Evolutionary conservation across 2,329 filamentous ascomycete genomes (phyloP), one percentile per base, ranked within the genome.

Genomic region (Sarocladium brachiariae): DNA sequence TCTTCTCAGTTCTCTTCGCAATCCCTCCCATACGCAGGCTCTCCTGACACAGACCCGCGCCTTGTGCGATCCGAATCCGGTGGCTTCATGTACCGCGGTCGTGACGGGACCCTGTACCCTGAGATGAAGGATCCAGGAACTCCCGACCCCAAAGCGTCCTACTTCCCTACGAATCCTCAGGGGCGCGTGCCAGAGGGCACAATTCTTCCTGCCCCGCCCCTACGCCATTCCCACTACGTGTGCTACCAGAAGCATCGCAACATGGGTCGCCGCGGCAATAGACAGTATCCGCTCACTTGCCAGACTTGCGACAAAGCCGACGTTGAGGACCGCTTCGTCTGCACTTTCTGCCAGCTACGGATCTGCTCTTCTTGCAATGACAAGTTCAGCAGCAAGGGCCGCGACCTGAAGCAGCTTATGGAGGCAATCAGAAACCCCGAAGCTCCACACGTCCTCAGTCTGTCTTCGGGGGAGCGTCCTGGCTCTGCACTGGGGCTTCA

Each of bases 301-400:
- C 74, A 78, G 61, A 69, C 72, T 3, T 82, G 78, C 61, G 68
- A 69, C 49, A 67, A 65, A 51, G 64, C 67, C 47, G 74, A 79
- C 52, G 57, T 60, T 6, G 67, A 70, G 39, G 63, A 70, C 54
- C 71, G 77, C 31, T 73, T 65, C 63, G 67, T 66, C 18, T 80
- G 77, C 59, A 63, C 63, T 13, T 76, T 73, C 61, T 80, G 77
- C 62, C 67, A 70, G 52, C 57, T 80, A 45, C 71, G 76, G 49
- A 70, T 81, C 52, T 82, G 78, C 61, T 66, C 68, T 27, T 55
- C 63, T 2, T 82, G 78, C 56, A 60, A 67, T 34, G 69, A 65
- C 11, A 59, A 65, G 19, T 60, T 81, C 50, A 64, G 68, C 23
- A 59, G 58, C 21, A 65, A 70, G 43, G 64, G 67, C 34, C 66